Base-by-base conservation (phyloP, 2,329 filamentous ascomycete species). In the Teratosphaeria viscida region DNA sequence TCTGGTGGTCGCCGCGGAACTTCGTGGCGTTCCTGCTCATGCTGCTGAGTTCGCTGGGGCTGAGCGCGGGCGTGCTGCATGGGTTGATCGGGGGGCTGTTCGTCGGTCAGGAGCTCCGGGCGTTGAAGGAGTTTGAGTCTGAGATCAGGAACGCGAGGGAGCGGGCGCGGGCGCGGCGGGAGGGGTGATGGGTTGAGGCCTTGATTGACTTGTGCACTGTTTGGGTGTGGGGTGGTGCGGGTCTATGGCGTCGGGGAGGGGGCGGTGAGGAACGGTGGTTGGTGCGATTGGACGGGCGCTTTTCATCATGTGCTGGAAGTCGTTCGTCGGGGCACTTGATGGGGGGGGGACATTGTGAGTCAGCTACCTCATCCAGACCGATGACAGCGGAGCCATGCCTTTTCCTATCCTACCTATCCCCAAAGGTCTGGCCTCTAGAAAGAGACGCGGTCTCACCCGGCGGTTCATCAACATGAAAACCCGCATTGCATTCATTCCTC, bases 71-170 rank as follows among this genome's bases (percentile, higher is more conserved):
- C 0, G 82, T 90, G 2, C 72, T 96, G 23, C 89, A 96, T 70
- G 92, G 92, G 0, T 75, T 97, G 49, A 89, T 97, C 71, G 88
- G 91, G 0, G 81, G 94, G 0, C 74, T 97, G 55, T 99, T 99
- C 72, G 87, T 96, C 60, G 86, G 87, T 11, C 85, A 85, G 62
- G 94, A 99, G 76, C 75, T 96, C 61, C 82, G 90, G 60, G 86
- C 88, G 3, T 76, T 99, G 58, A 86, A 85, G 68, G 94, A 99
- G 77, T 97, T 97, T 75, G 85, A 94, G 71, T 96, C 90, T 88
- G 94, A 99, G 74, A 86, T 97, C 29, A 78, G 77, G 56, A 92
- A 88, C 70, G 86, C 87, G 12, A 85, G 72, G 62, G 61, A 64
- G 32, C 63, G 61, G 53, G 73, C 72, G 26, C 60, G 61, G 55